Base-by-base conservation (phyloP, 2,329 filamentous ascomycete species). In the Botrytis hyacinthi region DNA sequence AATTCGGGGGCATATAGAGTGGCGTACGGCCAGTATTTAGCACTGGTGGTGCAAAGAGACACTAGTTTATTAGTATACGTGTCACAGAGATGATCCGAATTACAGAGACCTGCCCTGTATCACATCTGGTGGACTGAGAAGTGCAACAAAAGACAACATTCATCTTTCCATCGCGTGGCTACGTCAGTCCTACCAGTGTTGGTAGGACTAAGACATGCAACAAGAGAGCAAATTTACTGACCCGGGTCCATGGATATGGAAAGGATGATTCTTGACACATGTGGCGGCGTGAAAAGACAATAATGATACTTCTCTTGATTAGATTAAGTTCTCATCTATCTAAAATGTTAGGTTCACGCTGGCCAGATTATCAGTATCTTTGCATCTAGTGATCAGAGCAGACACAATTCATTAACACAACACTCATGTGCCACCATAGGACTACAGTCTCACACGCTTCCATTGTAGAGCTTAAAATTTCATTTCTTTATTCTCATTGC, bases 181-280 rank as follows among this genome's bases (percentile, higher is more conserved):
- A 48, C 48, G 42, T 57, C 9, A 18, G 65, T 68, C 14, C 65
- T 57, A 68, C 65, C 10, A 16, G 0, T 22, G 65, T 3, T 42
- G 44, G 35, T 68, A 57, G 46, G 65, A 68, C 48, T 42, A 7
- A 68, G 65, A 57, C 9, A 20, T 68, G 66, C 66, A 68, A 68
- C 66, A 68, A 68, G 40, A 67, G 37, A 32, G 48, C 4, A 16
- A 20, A 26, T 2, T 57, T 32, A 2, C 14, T 42, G 14, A 57
- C n/a, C 35, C 26, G 18, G 12, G 35, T 68, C 63, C 35, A 42
- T 42, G 66, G 35, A 42, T 12, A 12, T 32, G 46, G 48, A 40
- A 72, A 35, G 20, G 46, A 20, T 37, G n/a, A 46, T n/a, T 22
- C 10, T 65, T n/a, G 18, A 16, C 26, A 10, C 20, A 51, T 51